These are phyloP conservation scores for Rheum nobile DNA, from an alignment of 148 eudicot genomes.

Conservation along the genomic window DNA sequence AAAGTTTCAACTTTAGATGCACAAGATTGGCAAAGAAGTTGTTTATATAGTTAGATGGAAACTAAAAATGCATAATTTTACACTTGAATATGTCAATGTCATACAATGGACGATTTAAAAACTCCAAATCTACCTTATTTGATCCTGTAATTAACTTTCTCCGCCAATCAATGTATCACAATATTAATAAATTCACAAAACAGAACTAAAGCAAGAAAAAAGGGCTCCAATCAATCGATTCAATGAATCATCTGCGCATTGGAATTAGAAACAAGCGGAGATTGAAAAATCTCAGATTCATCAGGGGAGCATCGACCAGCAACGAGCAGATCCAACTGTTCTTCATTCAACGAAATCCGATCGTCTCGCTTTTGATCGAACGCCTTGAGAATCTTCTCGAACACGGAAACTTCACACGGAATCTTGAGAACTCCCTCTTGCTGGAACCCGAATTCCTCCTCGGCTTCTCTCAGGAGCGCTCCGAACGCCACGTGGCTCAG, in stretches of 20 bases:
- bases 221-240: neutral
- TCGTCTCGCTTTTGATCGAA: constrained; percentile 35
- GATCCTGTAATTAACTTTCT: no score
- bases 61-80: neutral
- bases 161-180: no score
- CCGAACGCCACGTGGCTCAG: constrained; percentile 61
- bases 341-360: constrained; percentile 10
- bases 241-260: constrained; percentile 6
- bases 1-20: no score
- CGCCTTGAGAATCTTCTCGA: constrained; percentile 56
- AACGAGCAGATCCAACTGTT: constrained; percentile 4
- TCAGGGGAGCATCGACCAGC: constrained; percentile 5
- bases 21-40: no score
- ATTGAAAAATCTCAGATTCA: neutral
- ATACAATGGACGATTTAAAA: neutral
- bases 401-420: constrained; percentile 57
- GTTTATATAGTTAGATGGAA: neutral
- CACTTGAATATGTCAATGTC: neutral
- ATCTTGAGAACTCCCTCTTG: constrained; percentile 78
- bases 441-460: constrained; percentile 90
- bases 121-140: neutral
- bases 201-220: neutral
- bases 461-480: constrained; percentile 61
- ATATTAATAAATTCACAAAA: neutral
- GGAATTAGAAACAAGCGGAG: neutral